Evolutionary conservation across 73 alveolate genomes (phyloP).

Genomic region (Tetrahymena thermophila): DNA sequence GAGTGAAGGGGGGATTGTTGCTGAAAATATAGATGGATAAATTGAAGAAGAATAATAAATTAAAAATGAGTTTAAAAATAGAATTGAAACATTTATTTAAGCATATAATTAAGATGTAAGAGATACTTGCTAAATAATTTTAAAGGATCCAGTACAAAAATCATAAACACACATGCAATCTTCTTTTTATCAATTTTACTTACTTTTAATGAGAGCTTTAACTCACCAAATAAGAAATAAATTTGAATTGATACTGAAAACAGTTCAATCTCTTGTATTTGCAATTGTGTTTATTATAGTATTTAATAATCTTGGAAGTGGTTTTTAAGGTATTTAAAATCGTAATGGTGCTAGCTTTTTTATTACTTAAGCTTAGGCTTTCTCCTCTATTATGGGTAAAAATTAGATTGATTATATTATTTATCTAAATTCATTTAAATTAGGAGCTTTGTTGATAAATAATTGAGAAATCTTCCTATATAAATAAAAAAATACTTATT

Average conservation of each 20-base stretch:
- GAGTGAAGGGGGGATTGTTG: constrained; percentile 9
- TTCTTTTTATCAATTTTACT: not conserved
- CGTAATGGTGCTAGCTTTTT: constrained; percentile 8
- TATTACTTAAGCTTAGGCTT: not conserved
- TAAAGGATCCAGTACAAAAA: not conserved
- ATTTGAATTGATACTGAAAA: not conserved
- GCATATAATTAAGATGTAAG: not conserved
- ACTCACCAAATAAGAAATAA: constrained; percentile 4
- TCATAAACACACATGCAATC: not conserved
- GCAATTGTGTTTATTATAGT: not conserved
- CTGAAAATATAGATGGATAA: not conserved
- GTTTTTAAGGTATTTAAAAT: constrained; percentile 3
- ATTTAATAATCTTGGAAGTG: not conserved
- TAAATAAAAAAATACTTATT: too few relatives aligned
- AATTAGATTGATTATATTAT: not conserved
- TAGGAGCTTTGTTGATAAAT: not conserved
- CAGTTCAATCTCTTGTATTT: not conserved
- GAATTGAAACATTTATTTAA: constrained; percentile 9
- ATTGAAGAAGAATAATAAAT: constrained; percentile 15
- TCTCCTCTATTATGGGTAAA: not conserved
- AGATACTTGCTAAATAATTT: not conserved
- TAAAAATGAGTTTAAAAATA: constrained; percentile 6
- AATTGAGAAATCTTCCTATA: too few relatives aligned
- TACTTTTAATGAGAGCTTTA: not conserved
- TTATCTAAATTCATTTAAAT: too few relatives aligned